phyloP scores from a whole-genome alignment of 2,329 filamentous ascomycete species.

The Fusarium anthophilum region DNA sequence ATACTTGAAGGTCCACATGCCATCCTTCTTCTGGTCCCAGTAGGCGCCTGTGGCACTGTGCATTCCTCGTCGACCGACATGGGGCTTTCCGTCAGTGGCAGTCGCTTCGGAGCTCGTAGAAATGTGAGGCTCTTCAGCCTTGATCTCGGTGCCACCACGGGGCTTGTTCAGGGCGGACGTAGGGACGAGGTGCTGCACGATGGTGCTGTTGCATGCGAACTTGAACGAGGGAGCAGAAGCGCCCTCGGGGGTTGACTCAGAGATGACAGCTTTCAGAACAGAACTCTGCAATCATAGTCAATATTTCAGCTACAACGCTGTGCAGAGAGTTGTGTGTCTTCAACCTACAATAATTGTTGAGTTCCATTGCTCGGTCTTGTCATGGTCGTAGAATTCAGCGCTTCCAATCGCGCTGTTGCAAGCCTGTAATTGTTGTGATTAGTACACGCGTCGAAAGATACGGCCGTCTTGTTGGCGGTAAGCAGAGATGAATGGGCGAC shows the following conservation, averaged over 20 bases:
- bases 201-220: conserved; percentile 97
- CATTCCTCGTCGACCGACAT: conserved; percentile 88
- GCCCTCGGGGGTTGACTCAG: conserved; percentile 71
- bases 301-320: conserved; percentile 1
- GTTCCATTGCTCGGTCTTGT: conserved; percentile 89
- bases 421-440: conserved; percentile 63
- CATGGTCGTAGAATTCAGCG: conserved; percentile 85
- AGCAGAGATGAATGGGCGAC: conserved; percentile 45
- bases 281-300: conserved; percentile 65
- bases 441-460: conserved; percentile 16
- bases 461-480: conserved; percentile 30
- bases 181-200: conserved; percentile 89
- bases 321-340: conserved; percentile 4
- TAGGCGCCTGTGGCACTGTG: conserved; percentile 86
- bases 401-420: conserved; percentile 80
- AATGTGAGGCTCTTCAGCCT: conserved; percentile 61
- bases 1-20: conserved; percentile 91
- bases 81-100: conserved; percentile 71
- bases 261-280: conserved; percentile 80
- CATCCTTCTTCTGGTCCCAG: conserved; percentile 91
- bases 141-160: conserved; percentile 59
- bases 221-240: conserved; percentile 77
- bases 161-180: conserved; percentile 71
- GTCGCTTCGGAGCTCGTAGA: conserved; percentile 64
- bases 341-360: conserved; percentile 82